Evolutionary conservation across 805 yeast genomes (phyloP).

Genomic region (Lipomyces chichibuensis): DNA sequence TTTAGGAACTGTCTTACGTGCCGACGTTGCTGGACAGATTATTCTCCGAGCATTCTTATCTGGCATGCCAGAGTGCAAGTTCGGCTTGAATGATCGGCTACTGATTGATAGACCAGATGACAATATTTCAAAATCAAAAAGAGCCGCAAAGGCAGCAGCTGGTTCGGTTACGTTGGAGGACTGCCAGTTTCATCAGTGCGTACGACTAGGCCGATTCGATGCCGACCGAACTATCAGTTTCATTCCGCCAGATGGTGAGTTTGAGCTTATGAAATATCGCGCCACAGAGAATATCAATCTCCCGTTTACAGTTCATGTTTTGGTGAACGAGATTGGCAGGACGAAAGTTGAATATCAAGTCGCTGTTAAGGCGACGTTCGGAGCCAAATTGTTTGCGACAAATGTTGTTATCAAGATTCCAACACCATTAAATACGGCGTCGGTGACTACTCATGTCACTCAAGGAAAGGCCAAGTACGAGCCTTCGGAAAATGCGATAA

Average conservation of each 20-base stretch:
- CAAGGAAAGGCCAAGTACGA: constrained; percentile 71
- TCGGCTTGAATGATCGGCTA: constrained; percentile 69
- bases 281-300: constrained; percentile 60
- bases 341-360: constrained; percentile 58
- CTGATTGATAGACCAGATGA: constrained; percentile 40
- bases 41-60: constrained; percentile 69
- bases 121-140: constrained; percentile 32
- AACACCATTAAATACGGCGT: constrained; percentile 63
- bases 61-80: constrained; percentile 82
- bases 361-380: constrained; percentile 62
- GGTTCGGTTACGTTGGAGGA: constrained; percentile 67
- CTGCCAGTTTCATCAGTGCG: constrained; percentile 82
- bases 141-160: constrained; percentile 48
- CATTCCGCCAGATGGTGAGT: constrained; percentile 82
- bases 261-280: constrained; percentile 74
- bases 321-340: constrained; percentile 52
- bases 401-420: constrained; percentile 69
- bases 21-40: constrained; percentile 77
- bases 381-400: constrained; percentile 59
- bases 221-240: constrained; percentile 65
- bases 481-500: constrained; percentile 63
- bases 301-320: constrained; percentile 71
- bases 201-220: constrained; percentile 66
- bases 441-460: constrained; percentile 50
- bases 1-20: constrained; percentile 56